Base-by-base conservation (phyloP, 2,329 filamentous ascomycete genomes). In the Phyllosticta capitalensis region DNA sequence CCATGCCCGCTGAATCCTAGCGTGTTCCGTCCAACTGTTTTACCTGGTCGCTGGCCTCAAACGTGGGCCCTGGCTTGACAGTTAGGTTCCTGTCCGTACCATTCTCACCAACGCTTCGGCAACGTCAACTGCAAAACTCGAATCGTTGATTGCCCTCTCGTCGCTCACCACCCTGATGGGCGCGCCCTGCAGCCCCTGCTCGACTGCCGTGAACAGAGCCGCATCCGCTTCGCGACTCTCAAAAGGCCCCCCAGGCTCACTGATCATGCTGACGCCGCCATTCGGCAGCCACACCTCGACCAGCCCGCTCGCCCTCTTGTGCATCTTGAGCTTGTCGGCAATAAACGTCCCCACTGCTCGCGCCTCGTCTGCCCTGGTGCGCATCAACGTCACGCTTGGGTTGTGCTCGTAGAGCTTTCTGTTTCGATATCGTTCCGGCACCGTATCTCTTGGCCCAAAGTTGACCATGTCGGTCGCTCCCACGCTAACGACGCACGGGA, bases 391-490 rank as follows among this genome's bases (percentile, higher is more conserved):
- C 0, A 88, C 81, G 0, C 79, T 78, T 0, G 83, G 78, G 66
- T 89, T 89, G 67, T 89, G 86, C 65, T 83, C 80, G 64, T 81
- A 79, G n/a, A 88, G 69, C 20, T 75, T 75, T 28, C 84, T 75
- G 1, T 70, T 66, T 3, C 68, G 66, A 63, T 82, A 86, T 54
- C 75, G 74, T 56, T 80, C 76, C 0, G 86, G 86, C 0, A 88
- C 76, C 0, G 78, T 83, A 0, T 69, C 67, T 49, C 65, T 72
- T 0, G 83, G 78, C 0, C 85, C 85, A 65, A 88, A 88, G 63
- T 87, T 87, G 20, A 81, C 69, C 71, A 75, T 74, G 33, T 77
- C 75, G 1, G 72, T 74, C 0, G 78, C 78, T 4, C 78, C 78
- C 1, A 78, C 67, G 7, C 71, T 75, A 9, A 85, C 68, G 3